A percentile compares a stretch with the other conserved stretches of the same genome.
phyloP scores from a whole-genome alignment of 805 yeast species.

The Kodamaea restingae region DNA sequence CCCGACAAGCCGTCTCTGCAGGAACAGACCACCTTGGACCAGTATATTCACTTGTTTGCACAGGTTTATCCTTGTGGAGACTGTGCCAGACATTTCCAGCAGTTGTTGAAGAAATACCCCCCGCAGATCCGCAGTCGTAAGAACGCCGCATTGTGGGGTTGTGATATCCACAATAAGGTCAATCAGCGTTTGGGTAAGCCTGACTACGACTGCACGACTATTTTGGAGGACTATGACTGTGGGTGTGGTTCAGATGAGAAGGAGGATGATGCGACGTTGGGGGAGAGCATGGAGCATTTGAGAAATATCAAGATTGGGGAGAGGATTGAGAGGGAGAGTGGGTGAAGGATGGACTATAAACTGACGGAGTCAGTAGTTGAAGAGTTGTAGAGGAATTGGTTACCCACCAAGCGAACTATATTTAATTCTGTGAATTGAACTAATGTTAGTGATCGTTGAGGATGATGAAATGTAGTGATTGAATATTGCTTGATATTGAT shows the following conservation, averaged over 20 bases:
- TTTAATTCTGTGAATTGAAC: too few relatives aligned
- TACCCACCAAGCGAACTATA: too few relatives aligned
- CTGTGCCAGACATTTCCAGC: constrained; percentile 87
- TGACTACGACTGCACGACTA: constrained; percentile 77
- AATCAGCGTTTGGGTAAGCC: constrained; percentile 67
- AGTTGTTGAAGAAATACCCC: constrained; percentile 66
- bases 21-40: constrained; percentile 59
- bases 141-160: constrained; percentile 94
- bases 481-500: too few relatives aligned
- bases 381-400: too few relatives aligned
- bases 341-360: too few relatives aligned
- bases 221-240: constrained; percentile 90
- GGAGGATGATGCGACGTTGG: constrained; percentile 40
- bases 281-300: constrained; percentile 37
- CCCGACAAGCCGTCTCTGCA: constrained; percentile 73
- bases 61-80: constrained; percentile 97
- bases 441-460: too few relatives aligned
- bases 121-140: constrained; percentile 77
- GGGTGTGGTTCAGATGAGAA: constrained; percentile 85
- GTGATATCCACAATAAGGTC: constrained; percentile 84
- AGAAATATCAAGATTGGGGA: constrained; percentile 44
- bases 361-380: too few relatives aligned
- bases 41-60: constrained; percentile 71
- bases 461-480: too few relatives aligned
- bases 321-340: constrained; percentile 21